Evolutionary conservation across 73 alveolate species (phyloP).

Genomic region (Blepharisma japonicum): DNA sequence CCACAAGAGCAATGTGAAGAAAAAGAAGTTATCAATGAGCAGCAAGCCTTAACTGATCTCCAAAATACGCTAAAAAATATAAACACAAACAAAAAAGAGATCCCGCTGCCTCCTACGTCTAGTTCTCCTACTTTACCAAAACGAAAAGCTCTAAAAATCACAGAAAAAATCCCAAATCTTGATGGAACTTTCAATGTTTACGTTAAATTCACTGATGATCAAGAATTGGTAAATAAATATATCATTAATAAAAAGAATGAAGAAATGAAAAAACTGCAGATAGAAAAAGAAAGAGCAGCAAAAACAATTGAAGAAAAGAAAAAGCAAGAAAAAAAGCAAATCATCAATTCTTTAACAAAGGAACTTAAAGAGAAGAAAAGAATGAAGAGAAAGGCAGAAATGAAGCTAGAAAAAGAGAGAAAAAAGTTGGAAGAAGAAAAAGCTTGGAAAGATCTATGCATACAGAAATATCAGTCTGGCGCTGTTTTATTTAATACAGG

Average conservation of each 20-base stretch:
- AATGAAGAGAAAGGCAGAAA: slow-evolving; percentile 38
- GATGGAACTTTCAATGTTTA: too few species aligned
- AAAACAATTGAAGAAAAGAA: slow-evolving; percentile 40
- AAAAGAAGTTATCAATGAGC: too few species aligned
- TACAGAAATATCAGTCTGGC: slow-evolving; percentile 22
- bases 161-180: too few species aligned
- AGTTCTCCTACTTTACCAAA: too few species aligned
- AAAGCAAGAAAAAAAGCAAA: slow-evolving; percentile 35
- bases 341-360: slow-evolving; percentile 35
- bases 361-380: slow-evolving; percentile 24
- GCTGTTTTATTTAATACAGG: slow-evolving; percentile 28
- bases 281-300: not conserved
- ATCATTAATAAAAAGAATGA: slow-evolving; percentile 27
- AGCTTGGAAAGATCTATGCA: not conserved
- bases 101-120: not conserved
- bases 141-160: too few species aligned
- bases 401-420: slow-evolving; percentile 46
- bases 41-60: too few species aligned
- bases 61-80: not conserved
- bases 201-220: too few species aligned
- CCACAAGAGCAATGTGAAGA: not conserved
- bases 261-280: slow-evolving; percentile 22
- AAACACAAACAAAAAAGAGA: slow-evolving; percentile 33
- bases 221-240: not conserved
- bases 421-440: slow-evolving; percentile 21